phyloP scores from a whole-genome alignment of 108 stramenopile species.

The Skeletonema tropicum region DNA sequence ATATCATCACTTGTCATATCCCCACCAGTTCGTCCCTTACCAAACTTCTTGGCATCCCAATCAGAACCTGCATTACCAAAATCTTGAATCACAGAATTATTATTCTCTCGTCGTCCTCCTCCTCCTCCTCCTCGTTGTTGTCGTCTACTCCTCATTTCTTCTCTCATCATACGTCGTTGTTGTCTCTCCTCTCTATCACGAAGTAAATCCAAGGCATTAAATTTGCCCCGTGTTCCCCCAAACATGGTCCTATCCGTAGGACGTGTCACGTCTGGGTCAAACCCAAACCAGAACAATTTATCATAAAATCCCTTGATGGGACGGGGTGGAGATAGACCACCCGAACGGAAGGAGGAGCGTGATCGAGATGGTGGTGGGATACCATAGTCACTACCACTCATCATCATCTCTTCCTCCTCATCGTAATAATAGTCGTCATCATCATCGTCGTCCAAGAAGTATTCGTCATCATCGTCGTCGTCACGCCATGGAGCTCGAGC shows the following conservation, averaged over 20 bases:
- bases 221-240: slow-evolving; percentile 85
- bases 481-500: slow-evolving; percentile 36
- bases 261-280: slow-evolving; percentile 48
- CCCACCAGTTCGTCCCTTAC: slow-evolving; percentile 24
- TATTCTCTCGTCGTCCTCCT: too few relatives aligned
- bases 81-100: slow-evolving; percentile 38
- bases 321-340: slow-evolving; percentile 59
- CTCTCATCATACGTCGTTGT: slow-evolving; percentile 7
- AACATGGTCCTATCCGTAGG: slow-evolving; percentile 79
- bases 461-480: slow-evolving; percentile 16
- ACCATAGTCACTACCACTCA: slow-evolving; percentile 50
- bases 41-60: slow-evolving; percentile 39
- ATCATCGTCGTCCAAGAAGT: slow-evolving; percentile 23
- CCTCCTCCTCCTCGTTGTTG: too few relatives aligned
- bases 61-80: slow-evolving; percentile 34
- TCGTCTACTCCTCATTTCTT: too few relatives aligned
- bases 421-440: slow-evolving; percentile 18
- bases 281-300: slow-evolving; percentile 72
- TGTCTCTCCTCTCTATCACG: slow-evolving; percentile 46
- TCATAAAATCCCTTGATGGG: slow-evolving; percentile 72
- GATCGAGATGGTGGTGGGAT: slow-evolving; percentile 64
- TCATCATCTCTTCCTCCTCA: slow-evolving; percentile 6
- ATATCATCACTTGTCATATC: slow-evolving; percentile 34
- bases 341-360: slow-evolving; percentile 58
- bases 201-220: slow-evolving; percentile 69